phyloP scores from a whole-genome alignment of 176 grass and related monocot species.

The Areca catechu region DNA sequence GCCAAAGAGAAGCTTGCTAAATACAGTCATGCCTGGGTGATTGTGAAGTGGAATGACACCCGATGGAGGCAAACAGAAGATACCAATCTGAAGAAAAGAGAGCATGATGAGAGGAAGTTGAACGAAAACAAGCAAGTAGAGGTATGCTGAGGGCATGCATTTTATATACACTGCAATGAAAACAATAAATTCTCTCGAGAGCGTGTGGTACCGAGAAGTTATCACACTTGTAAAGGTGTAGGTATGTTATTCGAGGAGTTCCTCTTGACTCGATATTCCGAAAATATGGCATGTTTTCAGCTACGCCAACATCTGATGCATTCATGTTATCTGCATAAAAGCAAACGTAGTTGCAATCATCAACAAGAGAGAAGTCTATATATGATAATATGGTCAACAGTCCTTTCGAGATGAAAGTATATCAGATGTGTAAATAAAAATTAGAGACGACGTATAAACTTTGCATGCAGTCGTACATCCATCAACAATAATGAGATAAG shows the following conservation, averaged over 20 bases:
- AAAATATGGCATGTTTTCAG: constrained; percentile 37
- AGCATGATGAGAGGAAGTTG: not conserved
- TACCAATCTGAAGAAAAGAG: constrained; percentile 29
- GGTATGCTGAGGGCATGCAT: not conserved
- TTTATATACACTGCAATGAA: not conserved
- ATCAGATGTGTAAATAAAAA: no score
- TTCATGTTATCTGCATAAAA: constrained; percentile 38
- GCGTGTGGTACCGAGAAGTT: constrained; percentile 41
- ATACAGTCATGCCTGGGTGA: constrained; percentile 72
- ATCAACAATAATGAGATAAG: no score
- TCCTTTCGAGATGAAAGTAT: no score
- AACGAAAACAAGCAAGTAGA: constrained; percentile 9
- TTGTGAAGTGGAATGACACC: constrained; percentile 67
- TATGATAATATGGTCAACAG: no score
- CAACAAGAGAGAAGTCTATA: no score
- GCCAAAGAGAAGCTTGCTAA: constrained; percentile 67
- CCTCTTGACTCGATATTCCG: constrained; percentile 6
- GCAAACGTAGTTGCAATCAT: not conserved
- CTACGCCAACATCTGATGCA: constrained; percentile 39
- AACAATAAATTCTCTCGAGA: not conserved
- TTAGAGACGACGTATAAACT: no score
- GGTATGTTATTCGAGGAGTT: constrained; percentile 38
- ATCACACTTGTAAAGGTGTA: constrained; percentile 38
- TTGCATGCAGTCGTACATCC: no score
- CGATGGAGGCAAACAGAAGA: constrained; percentile 49